phyloP scores from a whole-genome alignment of 225 moss, liverwort and hornwort species.

The Pleurozium schreberi region DNA sequence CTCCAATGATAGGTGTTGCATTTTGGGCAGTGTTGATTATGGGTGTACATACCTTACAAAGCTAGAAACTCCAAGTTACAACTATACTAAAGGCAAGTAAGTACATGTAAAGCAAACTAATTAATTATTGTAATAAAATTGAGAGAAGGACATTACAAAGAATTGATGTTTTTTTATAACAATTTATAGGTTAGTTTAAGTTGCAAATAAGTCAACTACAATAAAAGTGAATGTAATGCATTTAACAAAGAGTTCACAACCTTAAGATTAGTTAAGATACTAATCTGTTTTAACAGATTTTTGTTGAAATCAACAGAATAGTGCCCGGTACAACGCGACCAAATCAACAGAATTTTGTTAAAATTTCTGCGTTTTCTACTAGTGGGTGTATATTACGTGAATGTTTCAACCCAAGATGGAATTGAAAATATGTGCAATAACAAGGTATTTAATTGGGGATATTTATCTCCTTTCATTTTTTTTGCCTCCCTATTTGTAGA shows the following conservation, averaged over 20 bases:
- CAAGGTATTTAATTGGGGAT: too few relatives aligned
- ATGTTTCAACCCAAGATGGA: too few relatives aligned
- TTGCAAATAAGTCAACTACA: not conserved
- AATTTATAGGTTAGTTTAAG: not conserved
- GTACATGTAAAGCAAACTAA: not conserved
- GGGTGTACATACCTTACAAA: too few relatives aligned
- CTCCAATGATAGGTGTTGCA: not conserved
- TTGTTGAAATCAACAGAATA: too few relatives aligned
- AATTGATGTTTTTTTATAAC: not conserved
- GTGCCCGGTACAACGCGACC: too few relatives aligned
- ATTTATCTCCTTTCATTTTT: too few relatives aligned
- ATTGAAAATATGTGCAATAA: too few relatives aligned
- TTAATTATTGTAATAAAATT: not conserved
- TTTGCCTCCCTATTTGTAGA: too few relatives aligned
- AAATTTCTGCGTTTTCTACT: too few relatives aligned
- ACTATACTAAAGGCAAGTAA: not conserved
- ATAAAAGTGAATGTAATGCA: not conserved
- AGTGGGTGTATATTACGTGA: too few relatives aligned
- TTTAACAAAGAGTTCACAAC: not conserved
- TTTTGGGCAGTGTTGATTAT: not conserved
- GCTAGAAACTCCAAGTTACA: not conserved
- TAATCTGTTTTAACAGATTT: too few relatives aligned
- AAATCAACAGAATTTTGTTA: too few relatives aligned
- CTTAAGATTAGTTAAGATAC: not conserved
- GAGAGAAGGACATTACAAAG: not conserved